Evolutionary conservation across 129 eudicot genomes (phyloP).

Genomic region (Escallonia rubra): DNA sequence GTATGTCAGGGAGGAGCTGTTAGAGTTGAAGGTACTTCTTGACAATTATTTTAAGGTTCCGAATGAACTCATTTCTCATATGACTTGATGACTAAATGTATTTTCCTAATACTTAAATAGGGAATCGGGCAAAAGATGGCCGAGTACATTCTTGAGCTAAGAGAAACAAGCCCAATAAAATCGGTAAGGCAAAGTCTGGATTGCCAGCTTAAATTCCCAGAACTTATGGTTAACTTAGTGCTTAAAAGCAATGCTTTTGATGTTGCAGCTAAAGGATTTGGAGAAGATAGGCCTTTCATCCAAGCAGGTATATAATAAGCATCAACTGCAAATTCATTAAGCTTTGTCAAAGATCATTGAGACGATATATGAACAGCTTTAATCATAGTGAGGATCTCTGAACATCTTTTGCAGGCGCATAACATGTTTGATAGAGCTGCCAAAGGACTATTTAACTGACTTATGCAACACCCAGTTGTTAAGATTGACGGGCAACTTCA

Average conservation of each 20-base stretch:
- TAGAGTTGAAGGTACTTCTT: constrained; percentile 63
- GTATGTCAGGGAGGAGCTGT: constrained; percentile 61
- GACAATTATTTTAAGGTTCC: too few relatives aligned
- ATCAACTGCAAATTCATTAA: neutral
- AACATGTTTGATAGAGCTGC: constrained; percentile 83
- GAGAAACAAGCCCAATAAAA: constrained; percentile 75
- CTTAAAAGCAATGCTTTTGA: constrained; percentile 1
- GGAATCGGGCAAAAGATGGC: constrained; percentile 93
- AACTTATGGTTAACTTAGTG: neutral
- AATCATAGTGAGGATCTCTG: neutral
- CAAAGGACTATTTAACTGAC: constrained; percentile 50
- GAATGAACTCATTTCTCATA: too few relatives aligned
- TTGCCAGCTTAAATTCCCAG: neutral
- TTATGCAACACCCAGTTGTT: constrained; percentile 26
- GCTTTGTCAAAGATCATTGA: too few relatives aligned
- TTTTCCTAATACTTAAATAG: constrained; percentile 22
- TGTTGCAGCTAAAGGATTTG: constrained; percentile 74
- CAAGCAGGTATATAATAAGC: constrained; percentile 49
- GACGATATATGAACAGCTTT: too few relatives aligned
- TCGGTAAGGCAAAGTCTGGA: constrained; percentile 42
- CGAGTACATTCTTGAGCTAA: constrained; percentile 69
- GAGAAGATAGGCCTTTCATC: constrained; percentile 88
- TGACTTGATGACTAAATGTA: too few relatives aligned
- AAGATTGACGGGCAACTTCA: neutral
- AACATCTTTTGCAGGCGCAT: constrained; percentile 46